Conservation (phyloP, 306 rosid genomes). For the Fragaria nilgerrensis region DNA sequence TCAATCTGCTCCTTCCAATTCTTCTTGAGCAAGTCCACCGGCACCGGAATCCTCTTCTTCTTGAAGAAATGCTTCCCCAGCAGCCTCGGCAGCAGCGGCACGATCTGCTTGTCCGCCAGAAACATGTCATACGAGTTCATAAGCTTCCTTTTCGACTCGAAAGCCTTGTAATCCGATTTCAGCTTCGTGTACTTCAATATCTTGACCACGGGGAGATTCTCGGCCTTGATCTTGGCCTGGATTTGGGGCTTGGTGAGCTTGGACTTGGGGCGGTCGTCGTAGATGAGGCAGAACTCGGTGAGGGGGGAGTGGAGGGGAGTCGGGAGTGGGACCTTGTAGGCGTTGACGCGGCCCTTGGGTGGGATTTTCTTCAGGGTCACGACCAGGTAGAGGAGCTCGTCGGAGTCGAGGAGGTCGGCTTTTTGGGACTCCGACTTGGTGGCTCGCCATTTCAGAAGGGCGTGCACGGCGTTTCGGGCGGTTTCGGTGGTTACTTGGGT, state of each 20-base stretch:
- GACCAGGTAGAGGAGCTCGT: conserved; percentile 60
- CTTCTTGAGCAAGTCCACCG: conserved; percentile 50
- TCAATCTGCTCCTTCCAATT: conserved; percentile 86
- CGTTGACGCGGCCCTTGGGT: conserved; percentile 46
- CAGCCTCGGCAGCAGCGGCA: conserved; percentile 47
- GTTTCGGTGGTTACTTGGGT: conserved; percentile 24
- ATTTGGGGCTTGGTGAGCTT: conserved; percentile 47
- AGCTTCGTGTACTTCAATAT: conserved; percentile 66
- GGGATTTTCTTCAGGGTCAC: conserved; percentile 67
- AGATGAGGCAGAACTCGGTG: conserved; percentile 64
- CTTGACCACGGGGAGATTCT: conserved; percentile 50
- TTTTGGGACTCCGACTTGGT: conserved; percentile 41
- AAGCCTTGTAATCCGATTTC: conserved; percentile 60
- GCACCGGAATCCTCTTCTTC: conserved; percentile 81
- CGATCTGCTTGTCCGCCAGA: conserved; percentile 57
- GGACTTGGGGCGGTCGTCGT: conserved; percentile 65
- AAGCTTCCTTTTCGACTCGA: conserved; percentile 70
- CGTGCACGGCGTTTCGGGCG: conserved; percentile 42
- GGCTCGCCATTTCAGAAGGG: conserved; percentile 66
- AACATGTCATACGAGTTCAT: conserved; percentile 62
- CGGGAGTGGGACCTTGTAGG: conserved; percentile 59
- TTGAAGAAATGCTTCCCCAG: conserved; percentile 74
- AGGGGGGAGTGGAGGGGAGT: conserved; percentile 43
- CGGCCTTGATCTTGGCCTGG: conserved; percentile 47
- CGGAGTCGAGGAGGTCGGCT: conserved; percentile 54